Base-by-base conservation (phyloP, 2,329 filamentous ascomycete genomes). In the Fusarium solani-melongenae region DNA sequence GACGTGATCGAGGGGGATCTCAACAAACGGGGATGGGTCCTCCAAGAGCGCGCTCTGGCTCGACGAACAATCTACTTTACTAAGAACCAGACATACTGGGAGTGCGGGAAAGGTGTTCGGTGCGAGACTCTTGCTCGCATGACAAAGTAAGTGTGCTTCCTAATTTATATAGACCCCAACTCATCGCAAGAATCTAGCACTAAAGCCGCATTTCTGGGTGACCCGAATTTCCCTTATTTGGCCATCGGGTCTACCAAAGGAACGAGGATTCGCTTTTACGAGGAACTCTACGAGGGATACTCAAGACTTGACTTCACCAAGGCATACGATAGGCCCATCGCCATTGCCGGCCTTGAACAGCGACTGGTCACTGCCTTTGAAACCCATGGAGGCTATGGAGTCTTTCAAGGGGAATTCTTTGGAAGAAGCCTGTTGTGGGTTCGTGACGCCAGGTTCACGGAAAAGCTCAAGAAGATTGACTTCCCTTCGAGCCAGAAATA, bases 31-130 rank as follows among this genome's bases (percentile, higher is more conserved):
- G 68, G 66, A 8, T 70, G 68, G 68, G 66, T 66, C 0, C 12
- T 70, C 1, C 68, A 70, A 27, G 68, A 70, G 5, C 56, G 71
- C 2, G 71, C 71, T 5, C 66, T 76, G 1, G 66, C 74, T 4
- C 46, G 63, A 9, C 66, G 74, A 6, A 76, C 73, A 1, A 70
- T 76, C 6, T 71, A 71, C 17, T 76, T 74, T n/a, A 66, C 73
- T 0, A 29, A 71, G n/a, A 70, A 34, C 0, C 73, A 76, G 22
- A 62, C 59, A 0, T 76, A 76, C 6, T 76, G 63, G 64, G 73
- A 76, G 14, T 76, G 74, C 5, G 73, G 74, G 1, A 22, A 66
- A 2, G 74, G 74, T 0, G 57, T 76, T 3, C 67, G 69, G 2
- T 76, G 74, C 2, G 74, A 76, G 4, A 74, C 67, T 0, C 53